Base-by-base conservation (phyloP, 2,329 filamentous ascomycete species). In the Venturia asperata region DNA sequence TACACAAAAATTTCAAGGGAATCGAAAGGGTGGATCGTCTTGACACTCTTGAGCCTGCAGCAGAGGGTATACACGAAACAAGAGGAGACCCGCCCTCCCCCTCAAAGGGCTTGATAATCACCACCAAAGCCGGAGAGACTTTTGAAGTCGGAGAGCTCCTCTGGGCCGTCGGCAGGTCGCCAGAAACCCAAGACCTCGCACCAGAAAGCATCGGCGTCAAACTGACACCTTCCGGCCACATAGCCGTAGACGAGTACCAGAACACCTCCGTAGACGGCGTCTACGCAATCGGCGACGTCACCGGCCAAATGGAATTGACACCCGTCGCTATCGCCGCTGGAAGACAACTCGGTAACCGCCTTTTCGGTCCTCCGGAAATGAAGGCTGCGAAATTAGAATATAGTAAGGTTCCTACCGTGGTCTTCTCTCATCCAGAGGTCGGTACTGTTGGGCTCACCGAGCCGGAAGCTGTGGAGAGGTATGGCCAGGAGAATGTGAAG, bases 261-360 rank as follows among this genome's bases (percentile, higher is more conserved):
- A 82, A 82, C 70, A 80, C 79, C 19, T 77, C 69, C 15, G 76
- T 75, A 5, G 72, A 77, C 7, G 79, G 80, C 30, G 70, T 82
- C 61, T 82, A 82, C 67, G 79, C 80, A 49, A 68, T 82, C 45
- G 80, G 80, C 66, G 80, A 82, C 68, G 78, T 82, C 34, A 81
- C 80, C 19, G 80, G 80, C 55, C 79, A 80, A 67, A 76, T 79
- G 17, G 79, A 82, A 69, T 70, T 82, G 56, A 82, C 80, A 37
- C 80, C 80, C 78, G 80, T 82, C 43, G 80, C n/a, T n/a, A n/a
- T n/a, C n/a, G n/a, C n/a, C n/a, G n/a, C n/a, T n/a, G n/a, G n/a
- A n/a, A n/a, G n/a, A n/a, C n/a, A n/a, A n/a, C n/a, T n/a, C n/a
- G n/a, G n/a, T n/a, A n/a, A n/a, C n/a, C n/a, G n/a, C n/a, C n/a